Percentiles rank a stretch among this genome's conserved stretches.
Evolutionary conservation across 441 rosid genomes (phyloP).

Genomic region (Croton laevigatus): DNA sequence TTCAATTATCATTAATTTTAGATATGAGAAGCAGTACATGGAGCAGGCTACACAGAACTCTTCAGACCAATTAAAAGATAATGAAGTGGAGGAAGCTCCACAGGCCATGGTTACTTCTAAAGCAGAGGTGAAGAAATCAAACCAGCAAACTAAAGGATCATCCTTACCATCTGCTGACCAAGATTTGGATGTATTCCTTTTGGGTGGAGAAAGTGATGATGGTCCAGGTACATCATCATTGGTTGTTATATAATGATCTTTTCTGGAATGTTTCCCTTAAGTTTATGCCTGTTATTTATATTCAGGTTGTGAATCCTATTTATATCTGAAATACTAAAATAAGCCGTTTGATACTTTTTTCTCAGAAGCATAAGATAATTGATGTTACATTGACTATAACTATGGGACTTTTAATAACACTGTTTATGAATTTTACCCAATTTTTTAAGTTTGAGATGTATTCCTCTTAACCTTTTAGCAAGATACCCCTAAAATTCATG

Average conservation of each 20-base stretch:
- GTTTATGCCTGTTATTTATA: background rate
- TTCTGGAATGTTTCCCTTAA: background rate
- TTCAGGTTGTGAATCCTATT: background rate
- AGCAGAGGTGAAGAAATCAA: conserved; percentile 28
- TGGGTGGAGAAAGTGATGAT: conserved; percentile 68
- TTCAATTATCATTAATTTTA: conserved; percentile 19
- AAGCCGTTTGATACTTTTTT: background rate
- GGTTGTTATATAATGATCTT: background rate
- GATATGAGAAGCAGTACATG: conserved; percentile 48
- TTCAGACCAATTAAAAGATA: conserved; percentile 30
- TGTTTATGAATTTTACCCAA: too few species aligned
- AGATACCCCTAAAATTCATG: background rate
- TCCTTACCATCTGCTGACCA: conserved; percentile 39
- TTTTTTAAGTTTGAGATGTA: too few species aligned
- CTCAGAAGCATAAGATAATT: background rate
- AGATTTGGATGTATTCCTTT: conserved; percentile 60
- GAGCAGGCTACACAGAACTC: conserved; percentile 38
- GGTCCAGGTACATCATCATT: conserved; percentile 39
- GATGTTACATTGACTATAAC: background rate
- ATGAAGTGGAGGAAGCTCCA: conserved; percentile 29
- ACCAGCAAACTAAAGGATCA: conserved; percentile 34
- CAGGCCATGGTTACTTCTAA: conserved; percentile 26
- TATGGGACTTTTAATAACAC: background rate
- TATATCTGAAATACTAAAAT: background rate
- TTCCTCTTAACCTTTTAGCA: too few species aligned